Evolutionary conservation across 441 rosid species (phyloP).

Genomic region (Iberis amara): DNA sequence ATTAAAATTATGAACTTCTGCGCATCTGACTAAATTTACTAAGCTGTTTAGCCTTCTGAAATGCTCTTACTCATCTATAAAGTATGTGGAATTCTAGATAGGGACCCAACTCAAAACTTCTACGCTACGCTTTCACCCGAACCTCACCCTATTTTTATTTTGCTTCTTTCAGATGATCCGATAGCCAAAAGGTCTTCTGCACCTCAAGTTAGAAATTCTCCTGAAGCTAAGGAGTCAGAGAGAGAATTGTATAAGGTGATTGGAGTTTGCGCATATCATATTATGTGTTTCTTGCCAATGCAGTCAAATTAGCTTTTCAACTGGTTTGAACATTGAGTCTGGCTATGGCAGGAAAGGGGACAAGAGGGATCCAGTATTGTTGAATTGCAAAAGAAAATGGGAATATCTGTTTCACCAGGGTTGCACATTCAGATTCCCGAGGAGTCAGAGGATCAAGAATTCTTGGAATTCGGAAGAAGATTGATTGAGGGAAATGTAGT

Average conservation of each 20-base stretch:
- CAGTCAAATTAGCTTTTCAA: slow-evolving; percentile 13
- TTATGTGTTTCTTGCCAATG: slow-evolving; percentile 6
- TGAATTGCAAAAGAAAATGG: slow-evolving; percentile 63
- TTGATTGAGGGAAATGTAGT: slow-evolving; percentile 45
- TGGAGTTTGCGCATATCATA: slow-evolving; percentile 4
- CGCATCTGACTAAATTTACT: not conserved
- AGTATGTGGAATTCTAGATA: slow-evolving; percentile 3
- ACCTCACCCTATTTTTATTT: slow-evolving; percentile 1
- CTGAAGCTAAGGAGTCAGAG: slow-evolving; percentile 36
- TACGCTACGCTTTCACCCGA: not conserved
- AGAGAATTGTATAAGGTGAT: slow-evolving; percentile 29
- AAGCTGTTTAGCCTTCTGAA: not conserved
- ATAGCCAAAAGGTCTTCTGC: slow-evolving; percentile 47
- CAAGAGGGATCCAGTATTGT: slow-evolving; percentile 42
- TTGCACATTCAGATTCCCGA: slow-evolving; percentile 47
- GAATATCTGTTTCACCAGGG: slow-evolving; percentile 47
- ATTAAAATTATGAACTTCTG: not conserved
- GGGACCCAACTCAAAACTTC: not conserved
- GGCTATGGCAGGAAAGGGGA: slow-evolving; percentile 48
- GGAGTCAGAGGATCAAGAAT: slow-evolving; percentile 69
- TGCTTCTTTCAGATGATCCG: slow-evolving; percentile 53
- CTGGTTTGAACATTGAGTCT: slow-evolving; percentile 21
- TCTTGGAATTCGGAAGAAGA: slow-evolving; percentile 61
- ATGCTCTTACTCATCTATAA: slow-evolving; percentile 2
- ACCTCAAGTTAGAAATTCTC: slow-evolving; percentile 39